Evolutionary conservation across 2,329 filamentous ascomycete species (phyloP).

Genomic region (Cryphonectria naterciae): DNA sequence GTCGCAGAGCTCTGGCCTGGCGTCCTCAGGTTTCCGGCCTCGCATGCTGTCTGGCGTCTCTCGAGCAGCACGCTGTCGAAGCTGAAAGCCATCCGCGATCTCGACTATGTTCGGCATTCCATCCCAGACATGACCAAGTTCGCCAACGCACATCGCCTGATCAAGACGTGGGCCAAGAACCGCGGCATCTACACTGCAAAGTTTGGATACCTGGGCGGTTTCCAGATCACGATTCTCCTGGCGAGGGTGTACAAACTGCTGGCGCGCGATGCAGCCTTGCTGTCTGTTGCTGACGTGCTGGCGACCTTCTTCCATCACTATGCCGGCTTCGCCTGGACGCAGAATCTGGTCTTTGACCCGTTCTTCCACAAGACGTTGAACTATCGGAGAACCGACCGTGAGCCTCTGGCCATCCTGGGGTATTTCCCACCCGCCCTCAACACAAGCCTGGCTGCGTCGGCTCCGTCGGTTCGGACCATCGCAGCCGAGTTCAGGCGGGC

Average conservation of each 20-base stretch:
- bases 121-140: conserved; percentile 64
- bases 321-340: conserved; percentile 61
- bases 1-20: conserved; percentile 59
- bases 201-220: conserved; percentile 68
- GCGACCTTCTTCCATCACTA: conserved; percentile 67
- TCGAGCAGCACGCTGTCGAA: conserved; percentile 61
- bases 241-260: conserved; percentile 63
- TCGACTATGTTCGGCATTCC: conserved; percentile 62
- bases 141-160: conserved; percentile 59
- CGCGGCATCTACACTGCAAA: conserved; percentile 67
- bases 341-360: conserved; percentile 60
- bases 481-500: conserved; percentile 56
- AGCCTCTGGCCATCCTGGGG: conserved; percentile 66
- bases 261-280: conserved; percentile 38
- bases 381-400: conserved; percentile 60
- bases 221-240: conserved; percentile 67
- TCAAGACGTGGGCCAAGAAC: conserved; percentile 65
- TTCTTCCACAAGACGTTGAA: conserved; percentile 56
- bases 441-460: conserved; percentile 57
- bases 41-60: conserved; percentile 59
- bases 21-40: conserved; percentile 50
- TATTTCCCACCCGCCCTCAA: conserved; percentile 66
- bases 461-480: conserved; percentile 56
- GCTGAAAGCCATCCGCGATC: conserved; percentile 66
- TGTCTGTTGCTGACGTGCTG: conserved; percentile 57